These are phyloP conservation scores for Pyricularia sp. DNA, from an alignment of 2,329 filamentous ascomycete genomes.

Conservation along the genomic window DNA sequence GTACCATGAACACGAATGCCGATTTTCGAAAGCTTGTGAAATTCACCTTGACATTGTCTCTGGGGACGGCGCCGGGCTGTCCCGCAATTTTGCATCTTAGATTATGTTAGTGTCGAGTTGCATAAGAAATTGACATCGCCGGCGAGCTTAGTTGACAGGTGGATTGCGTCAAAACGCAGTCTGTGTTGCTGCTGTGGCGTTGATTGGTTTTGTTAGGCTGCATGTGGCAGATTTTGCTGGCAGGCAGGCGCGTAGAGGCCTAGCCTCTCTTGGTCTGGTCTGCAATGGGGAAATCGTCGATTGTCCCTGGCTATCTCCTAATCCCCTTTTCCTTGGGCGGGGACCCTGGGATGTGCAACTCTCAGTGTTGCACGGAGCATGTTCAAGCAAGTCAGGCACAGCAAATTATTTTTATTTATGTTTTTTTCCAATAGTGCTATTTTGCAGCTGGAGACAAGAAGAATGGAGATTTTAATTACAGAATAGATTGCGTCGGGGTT, in stretches of 20 bases:
- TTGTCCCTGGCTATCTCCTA: not conserved
- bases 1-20: not conserved
- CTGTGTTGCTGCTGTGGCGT: not conserved
- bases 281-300: not conserved
- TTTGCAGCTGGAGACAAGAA: not conserved
- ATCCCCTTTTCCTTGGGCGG: not conserved
- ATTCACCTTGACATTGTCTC: not conserved
- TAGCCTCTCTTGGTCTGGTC: not conserved
- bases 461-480: not conserved
- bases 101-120: not conserved
- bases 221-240: not conserved
- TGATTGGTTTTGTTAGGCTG: not conserved
- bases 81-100: not conserved
- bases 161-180: not conserved
- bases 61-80: not conserved
- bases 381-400: not conserved
- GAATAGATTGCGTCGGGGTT: not conserved
- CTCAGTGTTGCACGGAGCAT: not conserved
- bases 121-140: not conserved
- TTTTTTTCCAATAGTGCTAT: not conserved
- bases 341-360: not conserved
- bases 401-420: not conserved
- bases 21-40: not conserved
- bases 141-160: not conserved
- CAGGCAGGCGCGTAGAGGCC: not conserved